Evolutionary conservation across 192 early-diverging fungal species (phyloP), one percentile per base, ranked within the genome.

Genomic region (Allomyces macrogynus): DNA sequence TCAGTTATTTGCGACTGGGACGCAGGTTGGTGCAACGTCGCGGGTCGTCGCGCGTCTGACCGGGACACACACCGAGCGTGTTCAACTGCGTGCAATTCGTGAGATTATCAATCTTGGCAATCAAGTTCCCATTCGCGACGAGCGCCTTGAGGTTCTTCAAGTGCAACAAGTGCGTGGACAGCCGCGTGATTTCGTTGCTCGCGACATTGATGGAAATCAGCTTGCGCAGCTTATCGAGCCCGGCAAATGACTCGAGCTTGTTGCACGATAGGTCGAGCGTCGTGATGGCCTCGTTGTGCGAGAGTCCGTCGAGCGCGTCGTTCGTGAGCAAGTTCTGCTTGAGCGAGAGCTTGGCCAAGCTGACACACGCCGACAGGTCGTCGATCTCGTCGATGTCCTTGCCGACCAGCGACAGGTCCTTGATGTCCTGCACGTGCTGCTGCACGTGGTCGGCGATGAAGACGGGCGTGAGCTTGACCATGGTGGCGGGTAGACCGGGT

Each of bases 41-140:
- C 26, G 26, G 4, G 4, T 27, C 26, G 26, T 27, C 26, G 26
- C 0, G 32, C 7, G 4, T 2, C 8, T 7, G 32, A 40, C 8
- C 7, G 32, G 23, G 23, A 60, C 26, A 44, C 24, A 65, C 75
- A 84, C 82, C 82, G 18, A 91, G 69, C 0, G 89, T 89, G 69
- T 84, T 87, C 16, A 91, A 75, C 18, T 86, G 70, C 2, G 63
- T 65, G 23, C 89, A 70, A 3, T 64, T 69, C 18, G 73, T 73
- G 10, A 91, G 23, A 63, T 89, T 76, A 63, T 89, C 87, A 32
- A 91, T 77, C 24, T 70, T 67, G 24, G 71, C 67, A 63, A 91
- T 83, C 26, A 73, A 69, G 76, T 92, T 92, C 70, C 91, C 75
- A 66, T 86, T 87, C 23, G 91, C 74, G 42, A 92, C 84, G 11